Percentiles rank a stretch among this genome's conserved stretches.
Conservation (phyloP, 352 stramenopile species). For the Phytopythium sindhum region DNA sequence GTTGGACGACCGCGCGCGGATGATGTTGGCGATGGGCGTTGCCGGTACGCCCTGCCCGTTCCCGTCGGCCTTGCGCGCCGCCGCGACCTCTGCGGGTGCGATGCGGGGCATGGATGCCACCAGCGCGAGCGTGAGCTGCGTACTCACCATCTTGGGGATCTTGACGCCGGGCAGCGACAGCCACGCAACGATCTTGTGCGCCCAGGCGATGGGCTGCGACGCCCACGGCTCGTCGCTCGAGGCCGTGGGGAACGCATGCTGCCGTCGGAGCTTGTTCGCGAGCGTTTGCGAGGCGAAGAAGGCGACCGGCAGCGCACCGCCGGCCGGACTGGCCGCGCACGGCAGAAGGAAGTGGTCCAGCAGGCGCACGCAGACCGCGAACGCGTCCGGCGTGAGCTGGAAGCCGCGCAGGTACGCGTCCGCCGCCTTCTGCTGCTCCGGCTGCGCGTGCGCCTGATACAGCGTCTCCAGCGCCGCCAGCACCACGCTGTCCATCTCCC, state of each 20-base stretch:
- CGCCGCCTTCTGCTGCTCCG: constrained; percentile 52
- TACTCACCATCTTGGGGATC: constrained; percentile 67
- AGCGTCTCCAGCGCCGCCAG: constrained; percentile 53
- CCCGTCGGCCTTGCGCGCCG: background rate
- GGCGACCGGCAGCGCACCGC: constrained; percentile 37
- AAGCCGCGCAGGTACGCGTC: constrained; percentile 79
- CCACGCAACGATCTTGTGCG: constrained; percentile 52
- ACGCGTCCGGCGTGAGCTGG: constrained; percentile 76
- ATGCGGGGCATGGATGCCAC: constrained; percentile 58
- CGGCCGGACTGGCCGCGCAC: constrained; percentile 14
- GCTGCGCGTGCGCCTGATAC: constrained; percentile 52
- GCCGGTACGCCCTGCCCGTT: constrained; percentile 13
- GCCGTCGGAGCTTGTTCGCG: constrained; percentile 72
- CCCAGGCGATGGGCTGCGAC: constrained; percentile 31
- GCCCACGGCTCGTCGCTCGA: constrained; percentile 12
- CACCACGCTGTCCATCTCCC: constrained; percentile 30
- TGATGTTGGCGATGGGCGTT: constrained; percentile 7
- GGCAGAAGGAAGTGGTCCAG: constrained; percentile 56
- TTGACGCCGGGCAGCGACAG: constrained; percentile 26
- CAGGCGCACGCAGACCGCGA: constrained; percentile 56
- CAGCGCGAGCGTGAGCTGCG: constrained; percentile 69
- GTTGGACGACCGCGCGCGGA: background rate
- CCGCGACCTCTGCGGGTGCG: constrained; percentile 27
- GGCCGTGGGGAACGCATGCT: constrained; percentile 35
- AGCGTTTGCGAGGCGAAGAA: constrained; percentile 85